These are phyloP conservation scores for Kodamaea suecica DNA, from an alignment of 1,139 yeast genomes.

Conservation along the genomic window DNA sequence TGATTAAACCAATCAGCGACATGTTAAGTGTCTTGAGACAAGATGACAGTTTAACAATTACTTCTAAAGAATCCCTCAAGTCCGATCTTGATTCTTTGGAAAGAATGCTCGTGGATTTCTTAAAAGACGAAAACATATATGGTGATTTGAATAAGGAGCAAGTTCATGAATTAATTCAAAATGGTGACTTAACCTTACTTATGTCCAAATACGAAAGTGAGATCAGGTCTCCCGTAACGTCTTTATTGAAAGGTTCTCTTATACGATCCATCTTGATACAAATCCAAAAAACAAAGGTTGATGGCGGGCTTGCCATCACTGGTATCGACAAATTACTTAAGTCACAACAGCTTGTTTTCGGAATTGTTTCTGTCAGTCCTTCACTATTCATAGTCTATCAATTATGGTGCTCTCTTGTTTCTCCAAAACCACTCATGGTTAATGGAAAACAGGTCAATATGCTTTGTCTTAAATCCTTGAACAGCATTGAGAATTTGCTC, in stretches of 20 bases:
- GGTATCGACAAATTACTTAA: conserved; percentile 89
- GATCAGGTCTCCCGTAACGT: conserved; percentile 64
- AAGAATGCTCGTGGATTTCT: conserved; percentile 79
- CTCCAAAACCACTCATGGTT: conserved; percentile 37
- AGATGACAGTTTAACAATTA: conserved; percentile 74
- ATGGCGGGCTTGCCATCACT: conserved; percentile 82
- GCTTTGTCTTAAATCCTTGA: conserved; percentile 51
- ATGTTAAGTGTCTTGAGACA: conserved; percentile 78
- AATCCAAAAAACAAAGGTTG: conserved; percentile 92
- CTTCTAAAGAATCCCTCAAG: conserved; percentile 73
- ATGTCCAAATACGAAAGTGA: conserved; percentile 80
- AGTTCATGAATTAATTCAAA: conserved; percentile 44
- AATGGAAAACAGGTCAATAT: conserved; percentile 40
- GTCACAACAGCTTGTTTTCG: conserved; percentile 90
- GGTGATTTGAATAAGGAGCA: conserved; percentile 24
- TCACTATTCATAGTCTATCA: conserved; percentile 59
- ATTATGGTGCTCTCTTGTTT: conserved; percentile 25
- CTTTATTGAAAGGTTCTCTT: conserved; percentile 63
- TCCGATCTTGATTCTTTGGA: conserved; percentile 80
- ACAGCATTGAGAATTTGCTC: conserved; percentile 55
- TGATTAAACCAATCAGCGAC: conserved; percentile 70
- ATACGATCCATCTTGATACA: conserved; percentile 80
- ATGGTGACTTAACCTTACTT: conserved; percentile 76
- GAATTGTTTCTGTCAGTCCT: conserved; percentile 86
- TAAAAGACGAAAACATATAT: conserved; percentile 35